These are phyloP conservation scores for Chaetothyriales sp. DNA, from an alignment of 2,329 filamentous ascomycete species.

Conservation along the genomic window DNA sequence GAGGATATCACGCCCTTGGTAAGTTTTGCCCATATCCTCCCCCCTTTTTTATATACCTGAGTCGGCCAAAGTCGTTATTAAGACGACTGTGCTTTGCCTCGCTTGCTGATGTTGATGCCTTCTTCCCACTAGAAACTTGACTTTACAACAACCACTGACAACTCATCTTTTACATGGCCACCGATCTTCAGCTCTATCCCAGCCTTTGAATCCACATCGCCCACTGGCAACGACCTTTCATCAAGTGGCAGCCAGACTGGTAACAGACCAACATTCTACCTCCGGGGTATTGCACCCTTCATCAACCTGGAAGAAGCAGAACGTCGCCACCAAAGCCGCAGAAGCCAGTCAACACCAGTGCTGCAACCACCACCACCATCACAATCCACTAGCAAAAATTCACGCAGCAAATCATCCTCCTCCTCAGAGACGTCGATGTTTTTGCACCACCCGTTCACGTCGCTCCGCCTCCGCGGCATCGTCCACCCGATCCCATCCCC, in stretches of 20 bases:
- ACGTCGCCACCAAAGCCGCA: not conserved
- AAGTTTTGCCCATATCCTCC: not conserved
- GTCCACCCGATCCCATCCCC: conserved; percentile 20
- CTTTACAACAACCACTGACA: conserved; percentile 6
- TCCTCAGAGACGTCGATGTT: conserved; percentile 1
- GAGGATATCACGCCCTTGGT: conserved; percentile 13
- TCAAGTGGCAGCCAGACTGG: not conserved
- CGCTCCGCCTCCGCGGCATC: conserved; percentile 24
- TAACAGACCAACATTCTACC: not conserved
- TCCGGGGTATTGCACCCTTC: conserved; percentile 14
- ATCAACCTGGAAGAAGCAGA: conserved; percentile 3
- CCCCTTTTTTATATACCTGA: not conserved
- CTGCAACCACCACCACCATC: not conserved
- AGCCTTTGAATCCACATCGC: conserved; percentile 9
- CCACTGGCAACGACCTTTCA: not conserved
- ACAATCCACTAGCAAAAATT: not conserved
- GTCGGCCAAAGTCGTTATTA: not conserved
- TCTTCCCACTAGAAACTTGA: conserved; percentile 9
- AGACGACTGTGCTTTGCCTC: not conserved
- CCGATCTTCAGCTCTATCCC: conserved; percentile 13
- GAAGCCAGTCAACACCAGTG: not conserved
- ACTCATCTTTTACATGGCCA: conserved; percentile 11
- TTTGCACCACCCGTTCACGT: conserved; percentile 13
- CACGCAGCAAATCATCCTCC: not conserved
- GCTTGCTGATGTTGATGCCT: not conserved